Percentiles rank a stretch among this genome's conserved stretches.
Evolutionary conservation across 257 asterid genomes (phyloP).

Genomic region (Solanum virginianum): DNA sequence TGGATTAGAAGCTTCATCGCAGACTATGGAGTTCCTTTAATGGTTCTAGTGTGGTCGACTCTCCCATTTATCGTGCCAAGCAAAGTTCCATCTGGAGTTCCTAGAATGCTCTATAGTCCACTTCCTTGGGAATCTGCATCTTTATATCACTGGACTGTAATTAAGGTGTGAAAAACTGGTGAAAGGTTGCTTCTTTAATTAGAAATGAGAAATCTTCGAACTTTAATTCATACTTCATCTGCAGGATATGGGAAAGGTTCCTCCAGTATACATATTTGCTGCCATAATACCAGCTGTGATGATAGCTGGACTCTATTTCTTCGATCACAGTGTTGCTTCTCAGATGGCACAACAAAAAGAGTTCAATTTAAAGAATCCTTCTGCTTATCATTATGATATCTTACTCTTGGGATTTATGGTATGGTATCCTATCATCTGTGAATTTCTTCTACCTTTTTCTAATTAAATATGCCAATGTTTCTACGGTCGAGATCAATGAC

Average conservation of each 20-base stretch:
- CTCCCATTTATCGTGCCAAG: neutral
- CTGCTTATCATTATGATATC: constrained; percentile 47
- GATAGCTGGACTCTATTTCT: constrained; percentile 51
- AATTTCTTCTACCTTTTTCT: neutral
- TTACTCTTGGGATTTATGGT: constrained; percentile 53
- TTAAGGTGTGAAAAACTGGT: neutral
- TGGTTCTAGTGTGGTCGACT: constrained; percentile 2
- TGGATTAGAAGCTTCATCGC: neutral
- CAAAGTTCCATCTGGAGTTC: constrained; percentile 3
- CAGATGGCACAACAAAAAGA: constrained; percentile 57
- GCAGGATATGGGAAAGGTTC: constrained; percentile 54
- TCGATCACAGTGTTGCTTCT: constrained; percentile 56
- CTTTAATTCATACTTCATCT: neutral
- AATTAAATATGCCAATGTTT: neutral
- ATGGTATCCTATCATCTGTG: neutral
- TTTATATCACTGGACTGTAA: constrained; percentile 2
- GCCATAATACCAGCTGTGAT: constrained; percentile 44
- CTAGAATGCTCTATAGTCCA: constrained; percentile 2
- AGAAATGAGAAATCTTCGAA: neutral
- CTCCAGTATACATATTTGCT: constrained; percentile 26
- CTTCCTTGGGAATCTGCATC: constrained; percentile 6
- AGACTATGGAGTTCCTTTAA: constrained; percentile 5
- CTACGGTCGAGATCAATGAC: neutral
- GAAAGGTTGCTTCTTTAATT: neutral
- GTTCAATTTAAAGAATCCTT: constrained; percentile 48